These are phyloP conservation scores for Pleurotus tuoliensis DNA, from an alignment of 768 basidiomycete genomes.

Conservation along the genomic window DNA sequence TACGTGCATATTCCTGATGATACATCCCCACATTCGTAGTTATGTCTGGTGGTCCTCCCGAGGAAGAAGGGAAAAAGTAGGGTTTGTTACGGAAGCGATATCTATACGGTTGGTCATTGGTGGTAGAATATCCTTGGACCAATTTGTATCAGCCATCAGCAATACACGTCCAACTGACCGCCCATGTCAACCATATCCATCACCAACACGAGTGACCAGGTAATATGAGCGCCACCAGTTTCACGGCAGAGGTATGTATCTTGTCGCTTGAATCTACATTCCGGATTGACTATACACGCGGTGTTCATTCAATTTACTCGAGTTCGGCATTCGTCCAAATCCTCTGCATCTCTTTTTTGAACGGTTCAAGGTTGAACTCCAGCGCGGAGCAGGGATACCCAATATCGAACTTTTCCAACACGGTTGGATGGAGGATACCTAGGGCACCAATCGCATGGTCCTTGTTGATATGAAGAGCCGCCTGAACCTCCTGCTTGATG, in stretches of 20 bases:
- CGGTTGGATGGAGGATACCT: conserved; percentile 90
- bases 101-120: not conserved
- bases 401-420: conserved; percentile 91
- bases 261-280: conserved; percentile 10
- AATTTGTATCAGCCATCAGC: no score
- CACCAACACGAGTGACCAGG: no score
- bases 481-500: conserved; percentile 42
- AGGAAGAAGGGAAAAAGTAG: conserved; percentile 1
- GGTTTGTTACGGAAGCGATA: no score
- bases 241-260: not conserved
- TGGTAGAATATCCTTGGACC: not conserved
- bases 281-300: conserved; percentile 1
- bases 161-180: not conserved
- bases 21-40: not conserved
- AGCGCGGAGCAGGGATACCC: conserved; percentile 91
- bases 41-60: conserved; percentile 2
- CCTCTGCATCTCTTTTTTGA: conserved; percentile 68
- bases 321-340: conserved; percentile 47
- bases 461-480: conserved; percentile 33
- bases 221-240: no score
- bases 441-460: conserved; percentile 85
- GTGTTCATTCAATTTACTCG: conserved; percentile 26
- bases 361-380: conserved; percentile 94
- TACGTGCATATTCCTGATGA: not conserved
- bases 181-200: not conserved